phyloP scores from a whole-genome alignment of 1,139 yeast species.

The Saccharomyces hybrid region DNA sequence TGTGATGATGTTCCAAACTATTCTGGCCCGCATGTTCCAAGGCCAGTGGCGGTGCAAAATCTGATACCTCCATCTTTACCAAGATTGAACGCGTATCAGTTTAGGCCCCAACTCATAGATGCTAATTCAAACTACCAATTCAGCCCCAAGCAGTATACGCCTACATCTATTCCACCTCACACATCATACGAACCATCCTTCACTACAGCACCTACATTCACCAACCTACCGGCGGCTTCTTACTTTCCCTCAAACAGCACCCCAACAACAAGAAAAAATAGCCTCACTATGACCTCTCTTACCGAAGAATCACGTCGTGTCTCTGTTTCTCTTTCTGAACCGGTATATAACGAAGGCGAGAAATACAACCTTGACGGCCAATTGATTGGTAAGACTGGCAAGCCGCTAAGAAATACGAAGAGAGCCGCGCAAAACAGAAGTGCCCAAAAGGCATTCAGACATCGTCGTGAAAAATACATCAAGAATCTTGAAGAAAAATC shows the following conservation, averaged over 20 bases:
- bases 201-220: background rate
- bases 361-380: conserved; percentile 19
- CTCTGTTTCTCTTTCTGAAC: conserved; percentile 3
- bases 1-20: background rate
- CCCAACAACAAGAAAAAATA: conserved; percentile 4
- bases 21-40: background rate
- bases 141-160: background rate
- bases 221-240: background rate
- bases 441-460: conserved; percentile 83
- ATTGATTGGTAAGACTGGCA: conserved; percentile 33
- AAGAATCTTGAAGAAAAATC: conserved; percentile 70
- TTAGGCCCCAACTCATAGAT: background rate
- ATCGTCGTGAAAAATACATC: conserved; percentile 68
- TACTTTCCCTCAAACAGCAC: conserved; percentile 1
- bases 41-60: background rate
- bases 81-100: background rate
- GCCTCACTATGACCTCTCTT: background rate
- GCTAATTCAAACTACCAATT: background rate
- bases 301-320: background rate
- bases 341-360: conserved; percentile 15
- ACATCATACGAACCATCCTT: background rate
- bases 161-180: background rate
- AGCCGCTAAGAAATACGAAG: conserved; percentile 56
- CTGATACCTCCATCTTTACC: background rate
- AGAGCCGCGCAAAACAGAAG: conserved; percentile 84